phyloP scores from a whole-genome alignment of 164 flowering plant genomes.

The Annona cherimola region DNA sequence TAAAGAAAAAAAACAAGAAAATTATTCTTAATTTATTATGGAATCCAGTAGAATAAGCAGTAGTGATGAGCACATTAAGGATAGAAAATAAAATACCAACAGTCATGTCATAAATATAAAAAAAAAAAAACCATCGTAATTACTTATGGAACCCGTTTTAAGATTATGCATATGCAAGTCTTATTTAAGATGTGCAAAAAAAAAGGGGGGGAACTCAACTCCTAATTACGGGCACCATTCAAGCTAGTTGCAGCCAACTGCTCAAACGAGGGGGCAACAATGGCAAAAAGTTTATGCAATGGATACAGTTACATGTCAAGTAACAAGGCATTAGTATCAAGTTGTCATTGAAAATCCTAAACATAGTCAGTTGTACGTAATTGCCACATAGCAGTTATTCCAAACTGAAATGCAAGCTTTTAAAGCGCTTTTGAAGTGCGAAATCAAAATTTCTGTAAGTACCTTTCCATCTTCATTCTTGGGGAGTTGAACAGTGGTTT shows the following conservation, averaged over 20 bases:
- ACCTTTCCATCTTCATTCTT: conserved; percentile 53
- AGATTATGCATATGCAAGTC: no score
- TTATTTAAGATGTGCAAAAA: no score
- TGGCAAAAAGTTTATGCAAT: no score
- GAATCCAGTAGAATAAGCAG: no score
- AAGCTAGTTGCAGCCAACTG: not conserved
- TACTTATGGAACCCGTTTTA: no score
- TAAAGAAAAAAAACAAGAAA: no score
- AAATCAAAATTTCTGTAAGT: conserved; percentile 7
- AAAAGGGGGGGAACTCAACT: no score
- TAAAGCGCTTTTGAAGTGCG: not conserved
- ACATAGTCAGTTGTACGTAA: not conserved
- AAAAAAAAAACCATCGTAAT: no score
- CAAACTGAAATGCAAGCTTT: not conserved
- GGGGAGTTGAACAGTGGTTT: conserved; percentile 35
- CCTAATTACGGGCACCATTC: not conserved
- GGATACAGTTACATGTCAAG: not conserved
- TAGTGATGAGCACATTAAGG: no score
- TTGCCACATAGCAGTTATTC: not conserved
- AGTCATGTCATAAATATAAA: no score
- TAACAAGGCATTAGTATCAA: not conserved
- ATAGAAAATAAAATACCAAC: no score
- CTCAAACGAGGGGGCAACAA: not conserved
- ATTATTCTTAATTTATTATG: no score
- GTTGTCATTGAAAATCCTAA: not conserved